Evolutionary conservation across 192 early-diverging fungal genomes (phyloP), one percentile per base, ranked within the genome.

Genomic region (Gaertneriomyces sp.): DNA sequence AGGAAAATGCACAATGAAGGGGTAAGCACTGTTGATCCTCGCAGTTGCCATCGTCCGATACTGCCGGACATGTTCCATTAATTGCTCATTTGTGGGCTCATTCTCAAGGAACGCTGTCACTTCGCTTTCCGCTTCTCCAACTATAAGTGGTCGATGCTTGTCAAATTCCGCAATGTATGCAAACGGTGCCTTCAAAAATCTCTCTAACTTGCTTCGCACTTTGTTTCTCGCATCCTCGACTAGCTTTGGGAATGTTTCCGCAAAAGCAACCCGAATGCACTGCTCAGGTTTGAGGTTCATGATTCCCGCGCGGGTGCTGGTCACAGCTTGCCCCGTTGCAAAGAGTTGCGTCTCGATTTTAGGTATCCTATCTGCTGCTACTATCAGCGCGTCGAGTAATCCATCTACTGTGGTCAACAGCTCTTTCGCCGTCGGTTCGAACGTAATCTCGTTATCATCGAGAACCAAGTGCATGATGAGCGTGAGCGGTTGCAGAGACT

Each of bases 291-390:
- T 79, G 16, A 83, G 62, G 44, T 53, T 70, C 60, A 68, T 74
- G 6, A 77, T 61, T 11, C 72, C 70, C 4, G 66, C 76, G n/a
- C 68, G 64, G 25, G 63, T 83, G 38, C 60, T 72, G 11, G 69
- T 74, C 8, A 74, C 65, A 12, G 62, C 55, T 57, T 65, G 61
- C 45, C 76, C 76, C 25, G 69, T 76, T 9, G 81, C 69, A 66
- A 85, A 81, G 4, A 85, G 61, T 61, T 82, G 83, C 8, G 80
- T 80, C 69, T 85, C 83, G 41, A 82, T 74, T 58, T 80, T 78
- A 14, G 83, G 83, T 41, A 85, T 71, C 5, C 74, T 51, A 45
- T 85, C 81, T 4, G 76, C 74, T 6, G 83, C 72, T 6, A 70
- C 66, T 20, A 83, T 61, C 1, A 82, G 58, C 5, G 59, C 56